Conservation (phyloP, 192 early-diverging fungal genomes). For the Rhizophagus prolifer region DNA sequence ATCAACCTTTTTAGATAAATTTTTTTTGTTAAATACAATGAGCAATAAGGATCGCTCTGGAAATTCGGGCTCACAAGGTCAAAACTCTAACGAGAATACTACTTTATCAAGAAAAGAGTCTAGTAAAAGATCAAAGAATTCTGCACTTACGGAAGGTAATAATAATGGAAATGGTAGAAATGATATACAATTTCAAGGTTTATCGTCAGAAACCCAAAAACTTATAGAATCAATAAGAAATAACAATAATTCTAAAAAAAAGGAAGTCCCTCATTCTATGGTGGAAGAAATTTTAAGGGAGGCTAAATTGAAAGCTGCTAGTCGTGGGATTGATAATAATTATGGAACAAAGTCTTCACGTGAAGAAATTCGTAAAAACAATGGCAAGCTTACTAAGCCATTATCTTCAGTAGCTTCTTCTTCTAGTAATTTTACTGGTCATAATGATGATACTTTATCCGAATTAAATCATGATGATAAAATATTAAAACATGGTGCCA, state of each 20-base stretch:
- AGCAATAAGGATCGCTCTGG: neutral
- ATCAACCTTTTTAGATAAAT: too few species aligned
- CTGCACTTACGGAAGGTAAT: neutral
- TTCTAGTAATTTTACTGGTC: neutral
- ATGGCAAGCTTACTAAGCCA: neutral
- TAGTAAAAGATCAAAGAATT: neutral
- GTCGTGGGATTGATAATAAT: neutral
- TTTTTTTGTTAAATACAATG: neutral
- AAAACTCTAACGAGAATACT: neutral
- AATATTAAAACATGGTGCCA: neutral
- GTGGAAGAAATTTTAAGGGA: slow-evolving; percentile 20
- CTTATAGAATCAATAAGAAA: slow-evolving; percentile 16
- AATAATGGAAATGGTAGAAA: neutral
- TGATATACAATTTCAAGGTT: neutral
- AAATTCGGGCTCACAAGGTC: neutral
- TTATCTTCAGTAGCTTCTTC: neutral
- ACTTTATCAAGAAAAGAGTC: neutral
- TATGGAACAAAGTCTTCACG: neutral
- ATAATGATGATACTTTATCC: neutral
- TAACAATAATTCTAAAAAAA: neutral
- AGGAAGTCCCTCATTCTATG: neutral
- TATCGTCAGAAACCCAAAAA: slow-evolving; percentile 19
- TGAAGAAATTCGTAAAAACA: neutral
- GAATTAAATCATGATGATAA: neutral
- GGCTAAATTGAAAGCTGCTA: slow-evolving; percentile 2